Evolutionary conservation across 108 stramenopile genomes (phyloP).

Genomic region (Nannochloropsis gaditana): DNA sequence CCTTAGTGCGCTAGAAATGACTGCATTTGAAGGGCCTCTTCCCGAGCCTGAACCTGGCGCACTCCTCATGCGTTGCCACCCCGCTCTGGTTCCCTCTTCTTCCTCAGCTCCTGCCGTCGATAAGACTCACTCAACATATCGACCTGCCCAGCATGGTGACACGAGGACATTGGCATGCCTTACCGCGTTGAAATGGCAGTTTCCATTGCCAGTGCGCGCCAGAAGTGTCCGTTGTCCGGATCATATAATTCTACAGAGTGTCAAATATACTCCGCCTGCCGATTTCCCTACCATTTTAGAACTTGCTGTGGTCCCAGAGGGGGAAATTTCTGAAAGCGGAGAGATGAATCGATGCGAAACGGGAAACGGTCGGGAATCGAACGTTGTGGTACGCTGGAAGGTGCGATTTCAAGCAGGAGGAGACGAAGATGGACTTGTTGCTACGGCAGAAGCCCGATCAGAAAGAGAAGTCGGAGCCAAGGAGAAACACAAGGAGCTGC

Average conservation of each 20-base stretch:
- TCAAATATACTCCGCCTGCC: not conserved
- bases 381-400: not conserved
- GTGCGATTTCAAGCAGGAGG: not conserved
- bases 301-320: not conserved
- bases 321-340: not conserved
- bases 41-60: not conserved
- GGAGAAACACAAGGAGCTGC: not conserved
- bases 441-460: not conserved
- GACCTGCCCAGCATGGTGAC: not conserved
- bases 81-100: not conserved
- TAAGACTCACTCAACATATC: not conserved
- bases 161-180: not conserved
- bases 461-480: not conserved
- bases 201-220: not conserved
- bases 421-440: not conserved
- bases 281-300: not conserved
- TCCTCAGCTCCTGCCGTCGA: not conserved
- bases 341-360: not conserved
- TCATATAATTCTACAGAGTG: not conserved
- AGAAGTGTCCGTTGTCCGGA: not conserved
- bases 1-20: not conserved
- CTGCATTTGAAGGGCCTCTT: not conserved
- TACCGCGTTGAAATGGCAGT: not conserved
- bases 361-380: not conserved
- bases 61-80: not conserved